Base-by-base conservation (phyloP, 2,329 filamentous ascomycete genomes). In the Exophiala sp. region DNA sequence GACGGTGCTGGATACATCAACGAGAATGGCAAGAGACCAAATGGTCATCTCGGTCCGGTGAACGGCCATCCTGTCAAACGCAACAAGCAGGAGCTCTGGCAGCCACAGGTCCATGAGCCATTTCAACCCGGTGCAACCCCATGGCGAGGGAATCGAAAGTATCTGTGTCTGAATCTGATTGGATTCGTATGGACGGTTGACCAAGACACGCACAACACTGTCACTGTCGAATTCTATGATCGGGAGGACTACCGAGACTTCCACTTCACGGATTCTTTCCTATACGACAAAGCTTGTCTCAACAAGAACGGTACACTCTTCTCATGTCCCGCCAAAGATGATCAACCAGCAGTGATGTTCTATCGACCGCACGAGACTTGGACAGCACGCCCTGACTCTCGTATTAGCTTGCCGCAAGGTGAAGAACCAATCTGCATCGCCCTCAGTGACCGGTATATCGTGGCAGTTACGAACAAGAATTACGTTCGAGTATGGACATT, bases 161-260 rank as follows among this genome's bases (percentile, higher is more conserved):
- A 99, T 67, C 80, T 99, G 1, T 96, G 90, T 66, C 81, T 97
- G 38, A 97, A 97, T 67, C 75, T 99, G 55, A 89, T 91, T 49
- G 94, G 95, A 1, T 94, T 95, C 66, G 89, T 96, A 7, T 99
- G 94, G 90, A 97, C 92, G 0, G 89, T 99, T 14, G 89, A 96
- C 63, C 94, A 99, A 71, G 91, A 96, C 66, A 88, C 87, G 0
- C 87, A 92, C 64, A 84, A 97, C 68, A 99, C 94, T 1, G 86
- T 99, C 9, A 96, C 91, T 0, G 91, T 97, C 1, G 94, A 97
- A 65, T 99, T 99, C 69, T 96, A 97, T 69, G 95, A 99, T 69
- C 87, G 91, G 54, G 91, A 95, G 63, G 85, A 88, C 55, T 88
- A 96, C 68, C 83, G 92, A 44, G 91, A 97, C 69, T 96, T 96